Conservation (phyloP, 768 basidiomycete species). For the Lactarius sanguifluus region DNA sequence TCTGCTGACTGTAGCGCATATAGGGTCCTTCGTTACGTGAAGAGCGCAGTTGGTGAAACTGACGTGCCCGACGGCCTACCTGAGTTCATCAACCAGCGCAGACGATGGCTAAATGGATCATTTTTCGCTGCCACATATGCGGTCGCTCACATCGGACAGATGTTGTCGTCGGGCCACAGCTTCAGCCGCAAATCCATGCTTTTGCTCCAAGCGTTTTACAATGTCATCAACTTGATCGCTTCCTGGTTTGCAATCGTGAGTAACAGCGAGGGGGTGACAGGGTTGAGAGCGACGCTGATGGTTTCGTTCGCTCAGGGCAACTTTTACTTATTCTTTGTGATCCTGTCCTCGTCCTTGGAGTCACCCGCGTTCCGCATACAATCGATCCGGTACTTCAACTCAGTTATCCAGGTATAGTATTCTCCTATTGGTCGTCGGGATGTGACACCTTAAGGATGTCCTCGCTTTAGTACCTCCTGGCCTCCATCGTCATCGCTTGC, state of each 20-base stretch:
- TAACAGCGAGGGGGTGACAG: slow-evolving; percentile 18
- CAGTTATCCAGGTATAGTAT: slow-evolving; percentile 60
- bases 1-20: slow-evolving; percentile 26
- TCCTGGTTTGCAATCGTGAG: slow-evolving; percentile 92
- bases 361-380: slow-evolving; percentile 61
- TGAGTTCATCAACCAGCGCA: slow-evolving; percentile 90
- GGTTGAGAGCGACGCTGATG: slow-evolving; percentile 4
- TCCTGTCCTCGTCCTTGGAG: slow-evolving; percentile 87
- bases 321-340: slow-evolving; percentile 92
- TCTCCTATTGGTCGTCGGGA: not conserved
- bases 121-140: slow-evolving; percentile 96
- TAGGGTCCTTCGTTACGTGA: slow-evolving; percentile 97
- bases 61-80: slow-evolving; percentile 92
- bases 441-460: not conserved
- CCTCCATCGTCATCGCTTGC: slow-evolving; percentile 80
- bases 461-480: slow-evolving; percentile 67
- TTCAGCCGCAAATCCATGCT: slow-evolving; percentile 68
- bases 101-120: slow-evolving; percentile 89
- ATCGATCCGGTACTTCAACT: slow-evolving; percentile 72
- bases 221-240: slow-evolving; percentile 82
- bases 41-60: slow-evolving; percentile 88
- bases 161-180: slow-evolving; percentile 80
- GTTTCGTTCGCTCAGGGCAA: slow-evolving; percentile 61
- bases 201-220: slow-evolving; percentile 82
- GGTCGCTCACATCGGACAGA: slow-evolving; percentile 81